Evolutionary conservation across 345 rosid species (phyloP).

Genomic region (Adansonia digitata): DNA sequence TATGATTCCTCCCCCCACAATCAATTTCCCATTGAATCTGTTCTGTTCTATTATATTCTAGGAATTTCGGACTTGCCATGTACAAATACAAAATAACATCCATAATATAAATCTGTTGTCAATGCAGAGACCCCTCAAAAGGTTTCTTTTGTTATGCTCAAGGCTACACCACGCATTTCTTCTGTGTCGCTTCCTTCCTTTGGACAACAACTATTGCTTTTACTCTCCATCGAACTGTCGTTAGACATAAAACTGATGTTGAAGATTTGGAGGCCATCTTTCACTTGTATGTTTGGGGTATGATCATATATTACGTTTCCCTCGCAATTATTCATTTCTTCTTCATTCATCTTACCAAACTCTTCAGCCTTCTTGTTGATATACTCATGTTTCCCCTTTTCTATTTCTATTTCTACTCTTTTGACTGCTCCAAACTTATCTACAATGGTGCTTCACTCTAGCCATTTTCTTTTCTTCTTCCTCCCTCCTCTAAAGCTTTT

Average conservation of each 20-base stretch:
- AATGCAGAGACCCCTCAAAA: slow-evolving; percentile 80
- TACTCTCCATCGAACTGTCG: slow-evolving; percentile 94
- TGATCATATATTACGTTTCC: not conserved
- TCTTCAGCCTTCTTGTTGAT: not conserved
- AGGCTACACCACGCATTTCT: slow-evolving; percentile 81
- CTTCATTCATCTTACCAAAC: not conserved
- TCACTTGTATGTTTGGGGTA: slow-evolving; percentile 99
- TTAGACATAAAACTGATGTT: slow-evolving; percentile 83
- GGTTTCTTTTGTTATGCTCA: slow-evolving; percentile 85
- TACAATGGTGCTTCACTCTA: not conserved
- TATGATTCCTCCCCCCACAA: slow-evolving; percentile 21
- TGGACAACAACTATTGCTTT: slow-evolving; percentile 97
- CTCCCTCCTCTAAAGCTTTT: not conserved
- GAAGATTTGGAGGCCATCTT: slow-evolving; percentile 95
- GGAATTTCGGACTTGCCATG: not conserved
- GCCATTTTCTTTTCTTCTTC: not conserved
- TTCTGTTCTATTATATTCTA: not conserved
- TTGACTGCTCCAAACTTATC: slow-evolving; percentile 4
- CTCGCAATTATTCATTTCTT: not conserved
- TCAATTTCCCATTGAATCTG: not conserved
- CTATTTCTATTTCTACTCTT: not conserved
- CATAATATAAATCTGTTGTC: not conserved
- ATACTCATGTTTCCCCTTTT: not conserved
- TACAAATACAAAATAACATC: not conserved
- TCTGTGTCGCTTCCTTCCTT: slow-evolving; percentile 91